Evolutionary conservation across 768 basidiomycete species (phyloP).

Genomic region (Hericium coralloides): DNA sequence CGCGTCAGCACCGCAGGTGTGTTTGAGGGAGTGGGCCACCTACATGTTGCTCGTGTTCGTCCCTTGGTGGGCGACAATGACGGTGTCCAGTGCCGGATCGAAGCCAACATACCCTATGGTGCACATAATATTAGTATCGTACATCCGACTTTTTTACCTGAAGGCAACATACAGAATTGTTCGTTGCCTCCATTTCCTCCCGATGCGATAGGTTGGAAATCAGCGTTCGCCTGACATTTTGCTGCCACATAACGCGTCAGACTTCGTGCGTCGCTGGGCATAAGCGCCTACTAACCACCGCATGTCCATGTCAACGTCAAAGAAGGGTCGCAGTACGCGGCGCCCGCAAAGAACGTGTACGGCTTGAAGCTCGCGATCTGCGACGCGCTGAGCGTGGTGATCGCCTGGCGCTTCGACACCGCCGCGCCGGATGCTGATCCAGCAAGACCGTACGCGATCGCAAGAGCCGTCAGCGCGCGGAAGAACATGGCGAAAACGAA

Average conservation of each 20-base stretch:
- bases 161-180: conserved; percentile 27
- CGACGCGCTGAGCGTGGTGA: background rate
- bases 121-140: background rate
- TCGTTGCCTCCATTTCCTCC: conserved; percentile 29
- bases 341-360: conserved; percentile 40
- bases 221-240: conserved; percentile 30
- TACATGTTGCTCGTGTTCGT: conserved; percentile 48
- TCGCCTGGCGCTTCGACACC: background rate
- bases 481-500: too few species aligned
- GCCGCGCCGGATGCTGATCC: background rate
- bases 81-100: conserved; percentile 36
- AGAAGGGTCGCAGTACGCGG: conserved; percentile 38
- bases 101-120: conserved; percentile 34
- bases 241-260: conserved; percentile 15
- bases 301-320: conserved; percentile 41
- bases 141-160: background rate
- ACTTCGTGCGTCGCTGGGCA: background rate
- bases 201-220: conserved; percentile 31
- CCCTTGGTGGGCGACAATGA: conserved; percentile 52
- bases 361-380: conserved; percentile 36
- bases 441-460: background rate
- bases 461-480: background rate
- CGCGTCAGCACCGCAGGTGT: background rate
- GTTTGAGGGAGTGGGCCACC: conserved; percentile 5
- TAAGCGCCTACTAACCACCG: conserved; percentile 28